Base-by-base conservation (phyloP, 371 early-diverging fungal species). In the Thermomucor indicae-seudaticae region DNA sequence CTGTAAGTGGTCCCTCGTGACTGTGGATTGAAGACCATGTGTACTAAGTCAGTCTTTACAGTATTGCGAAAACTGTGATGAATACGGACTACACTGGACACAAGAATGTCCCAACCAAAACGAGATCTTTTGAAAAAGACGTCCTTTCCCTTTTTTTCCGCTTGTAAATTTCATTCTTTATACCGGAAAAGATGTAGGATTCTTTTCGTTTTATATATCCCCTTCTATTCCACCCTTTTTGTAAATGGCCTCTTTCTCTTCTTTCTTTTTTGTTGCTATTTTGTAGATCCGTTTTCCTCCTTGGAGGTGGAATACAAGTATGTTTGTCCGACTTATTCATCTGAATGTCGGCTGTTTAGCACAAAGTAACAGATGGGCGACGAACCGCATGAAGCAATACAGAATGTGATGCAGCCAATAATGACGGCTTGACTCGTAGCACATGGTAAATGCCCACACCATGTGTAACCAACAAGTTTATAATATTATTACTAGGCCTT, bases 41-140 rank as follows among this genome's bases (percentile, higher is more conserved):
- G 14, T 14, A 32, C 14, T 32, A 8, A 14, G 16, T 11, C 11
- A 16, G 5, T 37, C 16, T 37, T 16, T 16, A 5, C 65, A 81
- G 70, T 87, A 82, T 49, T 88, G 88, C 56, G 84, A 84, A 42
- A 85, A 88, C 54, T 88, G 88, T 59, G 85, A 88, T 55, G 70
- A 71, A 31, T 82, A 78, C 71, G 78, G 70, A 22, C 55, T 55
- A 5, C 88, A 88, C 45, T 69, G 78, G 45, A 86, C 88, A 0
- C 76, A 80, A 22, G 77, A 81, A 31, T 88, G 88, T 57, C 88
- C 86, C 27, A 79, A 83, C 50, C 81, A 80, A 44, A 78, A 80
- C 44, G 79, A 81, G 55, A 78, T 77, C 34, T 82, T 80, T 56
- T 80, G 68, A 62, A 51, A n/a, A 48, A 47, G 22, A 14, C 32